Evolutionary conservation across 2,329 filamentous ascomycete genomes (phyloP).

Genomic region (Aspergillus sp.): DNA sequence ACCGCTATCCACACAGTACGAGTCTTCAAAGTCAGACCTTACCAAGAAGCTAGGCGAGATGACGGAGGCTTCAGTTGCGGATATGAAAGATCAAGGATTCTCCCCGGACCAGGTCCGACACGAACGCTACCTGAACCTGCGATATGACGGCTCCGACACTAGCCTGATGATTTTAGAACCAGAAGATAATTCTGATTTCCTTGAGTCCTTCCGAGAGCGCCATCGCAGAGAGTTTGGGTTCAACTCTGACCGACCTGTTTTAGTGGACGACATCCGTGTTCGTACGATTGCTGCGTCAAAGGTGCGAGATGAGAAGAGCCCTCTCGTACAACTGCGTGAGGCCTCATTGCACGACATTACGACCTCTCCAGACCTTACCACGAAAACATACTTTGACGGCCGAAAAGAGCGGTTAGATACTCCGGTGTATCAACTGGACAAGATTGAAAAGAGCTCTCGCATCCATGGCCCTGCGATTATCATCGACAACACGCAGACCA

Average conservation of each 20-base stretch:
- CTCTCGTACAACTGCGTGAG: constrained; percentile 65
- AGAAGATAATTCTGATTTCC: constrained; percentile 79
- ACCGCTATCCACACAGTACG: constrained; percentile 56
- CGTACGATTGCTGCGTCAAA: constrained; percentile 72
- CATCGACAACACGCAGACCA: constrained; percentile 73
- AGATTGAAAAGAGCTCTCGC: constrained; percentile 33
- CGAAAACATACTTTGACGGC: constrained; percentile 39
- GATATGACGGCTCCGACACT: constrained; percentile 53
- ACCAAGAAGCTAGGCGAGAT: constrained; percentile 73
- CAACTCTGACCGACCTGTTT: constrained; percentile 78
- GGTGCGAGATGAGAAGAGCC: constrained; percentile 62
- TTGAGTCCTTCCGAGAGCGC: constrained; percentile 76
- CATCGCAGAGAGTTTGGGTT: constrained; percentile 93
- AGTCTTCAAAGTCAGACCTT: constrained; percentile 46
- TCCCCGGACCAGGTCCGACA: constrained; percentile 39
- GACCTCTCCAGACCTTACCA: constrained; percentile 54
- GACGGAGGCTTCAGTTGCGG: constrained; percentile 57
- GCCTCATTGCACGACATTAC: constrained; percentile 54
- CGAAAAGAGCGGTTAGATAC: constrained; percentile 31
- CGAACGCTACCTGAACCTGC: constrained; percentile 49
- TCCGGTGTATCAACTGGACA: constrained; percentile 36
- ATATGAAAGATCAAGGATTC: constrained; percentile 48
- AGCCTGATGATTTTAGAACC: constrained; percentile 55
- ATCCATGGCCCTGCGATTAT: constrained; percentile 73
- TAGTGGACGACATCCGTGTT: constrained; percentile 85